Evolutionary conservation across 208 protist genomes (phyloP), one percentile per base, ranked within the genome.

Genomic region (Blechomonas ayalai): DNA sequence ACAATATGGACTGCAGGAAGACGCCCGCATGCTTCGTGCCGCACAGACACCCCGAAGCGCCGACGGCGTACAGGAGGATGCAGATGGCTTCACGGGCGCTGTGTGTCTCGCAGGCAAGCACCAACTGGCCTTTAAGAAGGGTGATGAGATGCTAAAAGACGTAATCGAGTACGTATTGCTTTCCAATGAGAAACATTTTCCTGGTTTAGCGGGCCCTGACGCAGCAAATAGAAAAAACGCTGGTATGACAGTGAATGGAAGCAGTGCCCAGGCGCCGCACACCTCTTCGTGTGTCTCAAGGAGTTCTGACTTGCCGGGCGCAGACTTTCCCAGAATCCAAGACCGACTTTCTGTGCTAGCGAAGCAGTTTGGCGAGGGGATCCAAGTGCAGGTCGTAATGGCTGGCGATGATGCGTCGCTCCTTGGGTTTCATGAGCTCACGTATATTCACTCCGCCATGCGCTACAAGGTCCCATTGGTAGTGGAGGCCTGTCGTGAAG

Each of bases 361-460:
- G 31, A 34, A n/a, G 31, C 31, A 10, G n/a, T 34, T 34, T 10
- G n/a, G n/a, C n/a, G n/a, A n/a, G n/a, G n/a, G n/a, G 8, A 58
- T 72, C 10, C 37, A 22, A 3, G 67, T 68, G 19, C 52, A 73
- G 35, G 58, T 82, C n/a, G 59, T 84, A 33, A 29, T 84, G n/a
- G 61, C 58, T 15, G 69, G 67, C 0, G 75, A 84, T 52, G 70
- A 73, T 33, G 75, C 67, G 29, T 77, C 58, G 33, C 73, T 64
- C 53, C 76, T 62, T 15, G 75, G 75, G 24, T 59, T 55, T 27
- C 62, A 70, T 53, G 75, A 79, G 47, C 40, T 84, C 2, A 53
- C 54, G 40, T 80, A 64, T 36, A 69, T 84, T 41, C 36, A 35
- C 2, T 52, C 59, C 4, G 63, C 60, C 0, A 73, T 82, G 68